Evolutionary conservation across 1,284 basidiomycete genomes (phyloP).

Genomic region (Hymenochaete sp.): DNA sequence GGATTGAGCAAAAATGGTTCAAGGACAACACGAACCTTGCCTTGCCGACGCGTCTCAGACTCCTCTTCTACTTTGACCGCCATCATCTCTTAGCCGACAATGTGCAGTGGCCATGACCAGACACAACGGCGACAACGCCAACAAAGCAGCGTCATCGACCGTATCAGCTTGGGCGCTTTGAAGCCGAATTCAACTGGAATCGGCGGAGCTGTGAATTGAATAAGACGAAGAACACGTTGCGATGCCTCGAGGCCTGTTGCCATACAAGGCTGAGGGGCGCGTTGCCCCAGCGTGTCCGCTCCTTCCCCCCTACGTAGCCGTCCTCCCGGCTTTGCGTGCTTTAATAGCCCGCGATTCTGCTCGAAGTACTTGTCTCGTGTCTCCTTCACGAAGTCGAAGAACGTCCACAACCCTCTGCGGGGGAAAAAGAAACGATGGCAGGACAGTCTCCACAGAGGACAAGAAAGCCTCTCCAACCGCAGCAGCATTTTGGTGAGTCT

Average conservation of each 20-base stretch:
- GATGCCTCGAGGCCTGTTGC: constrained; percentile 15
- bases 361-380: neutral
- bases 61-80: neutral
- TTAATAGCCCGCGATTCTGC: neutral
- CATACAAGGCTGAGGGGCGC: constrained; percentile 1
- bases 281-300: too few species aligned
- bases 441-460: constrained; percentile 53
- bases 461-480: constrained; percentile 29
- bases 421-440: constrained; percentile 40
- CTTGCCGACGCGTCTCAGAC: constrained; percentile 1
- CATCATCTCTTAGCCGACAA: constrained; percentile 2
- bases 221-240: constrained; percentile 13
- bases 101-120: constrained; percentile 1
- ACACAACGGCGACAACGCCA: neutral
- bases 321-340: constrained; percentile 8
- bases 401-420: neutral
- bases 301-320: neutral
- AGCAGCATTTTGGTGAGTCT: constrained; percentile 4
- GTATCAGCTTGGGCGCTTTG: constrained; percentile 3
- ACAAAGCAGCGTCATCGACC: too few species aligned
- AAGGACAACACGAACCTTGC: too few species aligned
- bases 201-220: too few species aligned
- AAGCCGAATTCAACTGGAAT: too few species aligned
- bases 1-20: too few species aligned
- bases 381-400: neutral